Conservation (phyloP, 768 basidiomycete species). For the Suillus plorans region DNA sequence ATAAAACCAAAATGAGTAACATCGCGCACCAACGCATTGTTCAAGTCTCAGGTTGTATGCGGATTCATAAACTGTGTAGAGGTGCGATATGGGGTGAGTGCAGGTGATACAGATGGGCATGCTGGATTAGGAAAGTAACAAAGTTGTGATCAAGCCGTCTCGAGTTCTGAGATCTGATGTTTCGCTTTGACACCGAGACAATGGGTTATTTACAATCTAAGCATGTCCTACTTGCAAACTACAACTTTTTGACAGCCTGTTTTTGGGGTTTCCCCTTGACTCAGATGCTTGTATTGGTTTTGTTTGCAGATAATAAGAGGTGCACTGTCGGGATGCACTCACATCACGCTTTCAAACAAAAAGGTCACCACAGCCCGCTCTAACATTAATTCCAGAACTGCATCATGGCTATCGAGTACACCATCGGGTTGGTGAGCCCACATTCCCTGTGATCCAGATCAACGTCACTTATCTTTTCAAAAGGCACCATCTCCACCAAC, state of each 20-base stretch:
- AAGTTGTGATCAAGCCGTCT: neutral
- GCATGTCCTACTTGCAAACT: neutral
- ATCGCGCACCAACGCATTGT: conserved; percentile 64
- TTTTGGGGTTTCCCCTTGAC: neutral
- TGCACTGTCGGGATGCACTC: neutral
- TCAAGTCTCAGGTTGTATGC: conserved; percentile 77
- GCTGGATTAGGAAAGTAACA: conserved; percentile 4
- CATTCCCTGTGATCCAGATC: neutral
- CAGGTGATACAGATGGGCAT: conserved; percentile 87
- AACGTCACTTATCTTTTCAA: neutral
- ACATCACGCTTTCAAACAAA: neutral
- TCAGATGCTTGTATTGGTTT: conserved; percentile 3
- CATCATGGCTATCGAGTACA: neutral
- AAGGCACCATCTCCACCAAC: conserved; percentile 2
- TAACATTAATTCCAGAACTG: neutral
- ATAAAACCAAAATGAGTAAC: conserved; percentile 7
- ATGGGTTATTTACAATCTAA: neutral
- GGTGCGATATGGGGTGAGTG: conserved; percentile 57
- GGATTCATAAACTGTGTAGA: conserved; percentile 83
- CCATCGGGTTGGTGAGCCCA: neutral
- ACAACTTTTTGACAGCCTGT: neutral
- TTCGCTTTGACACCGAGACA: conserved; percentile 1
- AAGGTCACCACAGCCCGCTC: neutral
- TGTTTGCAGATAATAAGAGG: neutral
- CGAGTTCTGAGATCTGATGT: neutral